phyloP scores from a whole-genome alignment of 2,329 filamentous ascomycete genomes.

The Tetracladium maxilliforme region DNA sequence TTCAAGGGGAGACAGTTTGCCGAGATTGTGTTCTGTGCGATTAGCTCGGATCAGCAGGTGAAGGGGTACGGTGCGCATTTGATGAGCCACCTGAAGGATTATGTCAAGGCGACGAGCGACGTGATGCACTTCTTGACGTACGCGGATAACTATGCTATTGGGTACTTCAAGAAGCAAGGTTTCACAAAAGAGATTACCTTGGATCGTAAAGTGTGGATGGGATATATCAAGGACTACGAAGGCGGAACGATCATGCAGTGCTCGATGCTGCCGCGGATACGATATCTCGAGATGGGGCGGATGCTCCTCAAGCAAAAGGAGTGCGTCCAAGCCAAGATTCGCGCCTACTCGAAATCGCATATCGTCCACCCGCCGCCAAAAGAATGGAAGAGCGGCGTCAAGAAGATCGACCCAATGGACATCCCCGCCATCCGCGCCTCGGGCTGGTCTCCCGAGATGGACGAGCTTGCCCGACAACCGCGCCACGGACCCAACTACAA shows the following conservation, averaged over 20 bases:
- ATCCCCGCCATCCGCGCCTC: constrained; percentile 83
- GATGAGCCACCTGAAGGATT: constrained; percentile 97
- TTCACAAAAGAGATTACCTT: constrained; percentile 98
- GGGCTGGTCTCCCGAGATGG: constrained; percentile 96
- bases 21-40: constrained; percentile 97
- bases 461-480: constrained; percentile 85
- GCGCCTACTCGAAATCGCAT: constrained; percentile 79
- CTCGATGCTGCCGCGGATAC: constrained; percentile 86
- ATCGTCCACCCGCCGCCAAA: constrained; percentile 73
- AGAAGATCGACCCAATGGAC: constrained; percentile 67
- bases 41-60: constrained; percentile 94
- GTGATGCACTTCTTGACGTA: constrained; percentile 99
- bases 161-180: constrained; percentile 98
- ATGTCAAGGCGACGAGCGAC: constrained; percentile 89
- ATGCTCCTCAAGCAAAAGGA: constrained; percentile 98
- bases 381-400: constrained; percentile 66
- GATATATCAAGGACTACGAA: constrained; percentile 99
- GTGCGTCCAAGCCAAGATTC: constrained; percentile 85
- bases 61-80: constrained; percentile 96
- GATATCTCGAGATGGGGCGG: constrained; percentile 82
- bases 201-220: constrained; percentile 88
- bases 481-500: constrained; percentile 95
- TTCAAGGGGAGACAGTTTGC: constrained; percentile 89
- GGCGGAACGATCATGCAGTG: constrained; percentile 99
- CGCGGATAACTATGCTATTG: constrained; percentile 96